Conservation (phyloP, 2,329 filamentous ascomycete genomes). For the Nakataea oryzae region DNA sequence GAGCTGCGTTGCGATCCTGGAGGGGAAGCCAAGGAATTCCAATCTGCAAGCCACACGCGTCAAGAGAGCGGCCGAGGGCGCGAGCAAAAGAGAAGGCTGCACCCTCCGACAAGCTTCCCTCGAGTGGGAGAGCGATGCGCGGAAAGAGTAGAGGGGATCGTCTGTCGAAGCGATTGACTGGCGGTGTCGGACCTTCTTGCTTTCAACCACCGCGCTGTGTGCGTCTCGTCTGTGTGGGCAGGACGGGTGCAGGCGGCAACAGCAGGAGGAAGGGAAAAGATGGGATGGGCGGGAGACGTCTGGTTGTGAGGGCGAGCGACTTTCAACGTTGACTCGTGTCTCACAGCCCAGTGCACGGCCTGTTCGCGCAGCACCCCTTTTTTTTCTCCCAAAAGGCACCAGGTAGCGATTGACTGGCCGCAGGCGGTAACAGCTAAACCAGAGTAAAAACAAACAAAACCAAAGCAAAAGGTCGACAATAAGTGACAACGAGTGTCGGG, state of each 20-base stretch:
- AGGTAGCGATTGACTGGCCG: neutral
- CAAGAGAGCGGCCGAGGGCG: neutral
- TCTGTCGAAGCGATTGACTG: neutral
- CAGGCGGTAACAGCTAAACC: neutral
- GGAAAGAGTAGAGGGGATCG: neutral
- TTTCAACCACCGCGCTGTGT: neutral
- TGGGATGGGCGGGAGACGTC: constrained; percentile 2
- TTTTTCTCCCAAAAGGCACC: neutral
- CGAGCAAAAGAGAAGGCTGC: constrained; percentile 1
- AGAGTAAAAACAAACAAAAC: neutral
- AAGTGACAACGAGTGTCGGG: constrained; percentile 1
- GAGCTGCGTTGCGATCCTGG: neutral
- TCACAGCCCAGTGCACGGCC: neutral
- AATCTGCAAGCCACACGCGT: constrained; percentile 2
- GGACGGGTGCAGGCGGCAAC: constrained; percentile 7
- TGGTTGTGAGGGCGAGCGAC: neutral
- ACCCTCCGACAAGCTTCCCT: neutral
- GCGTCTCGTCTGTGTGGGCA: neutral
- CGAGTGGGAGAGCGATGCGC: constrained; percentile 1
- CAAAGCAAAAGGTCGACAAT: no score
- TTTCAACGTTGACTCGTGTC: neutral
- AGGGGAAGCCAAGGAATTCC: neutral
- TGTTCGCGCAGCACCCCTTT: neutral
- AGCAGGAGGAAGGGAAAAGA: constrained; percentile 7
- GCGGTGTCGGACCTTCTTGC: neutral